Evolutionary conservation across 352 stramenopile species (phyloP).

Genomic region (Pythium phragmiticola): DNA sequence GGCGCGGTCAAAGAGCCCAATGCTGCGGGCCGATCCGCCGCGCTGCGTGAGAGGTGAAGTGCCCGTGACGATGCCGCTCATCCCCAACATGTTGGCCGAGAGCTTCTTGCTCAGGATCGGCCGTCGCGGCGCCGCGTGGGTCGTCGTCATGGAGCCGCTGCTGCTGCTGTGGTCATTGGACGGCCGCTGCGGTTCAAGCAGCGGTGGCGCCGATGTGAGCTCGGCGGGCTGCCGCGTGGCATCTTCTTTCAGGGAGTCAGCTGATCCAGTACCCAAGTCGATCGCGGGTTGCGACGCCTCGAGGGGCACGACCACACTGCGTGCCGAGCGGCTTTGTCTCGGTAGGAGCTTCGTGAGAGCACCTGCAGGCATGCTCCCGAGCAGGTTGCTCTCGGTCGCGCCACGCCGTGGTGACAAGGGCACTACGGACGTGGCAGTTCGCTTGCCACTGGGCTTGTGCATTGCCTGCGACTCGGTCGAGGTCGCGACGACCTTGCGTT

Average conservation of each 20-base stretch:
- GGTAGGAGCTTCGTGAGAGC: neutral
- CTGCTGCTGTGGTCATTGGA: neutral
- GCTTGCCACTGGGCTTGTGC: no score
- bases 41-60: neutral
- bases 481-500: conserved; percentile 14
- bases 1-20: conserved; percentile 19
- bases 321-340: conserved; percentile 2
- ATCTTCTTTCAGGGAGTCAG: neutral
- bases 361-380: conserved; percentile 1
- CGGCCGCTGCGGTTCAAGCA: conserved; percentile 9
- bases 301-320: conserved; percentile 1
- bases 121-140: neutral
- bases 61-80: neutral
- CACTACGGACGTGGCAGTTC: no score
- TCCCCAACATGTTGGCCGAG: conserved; percentile 8
- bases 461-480: neutral
- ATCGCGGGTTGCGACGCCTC: neutral
- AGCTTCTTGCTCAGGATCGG: conserved; percentile 17
- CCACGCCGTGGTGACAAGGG: neutral
- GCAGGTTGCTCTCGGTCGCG: conserved; percentile 10
- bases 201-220: neutral
- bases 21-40: conserved; percentile 7
- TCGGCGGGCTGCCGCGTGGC: neutral
- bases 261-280: neutral
- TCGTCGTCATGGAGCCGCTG: neutral